phyloP scores from a whole-genome alignment of 2,329 filamentous ascomycete genomes.

The Cercospora canescens region DNA sequence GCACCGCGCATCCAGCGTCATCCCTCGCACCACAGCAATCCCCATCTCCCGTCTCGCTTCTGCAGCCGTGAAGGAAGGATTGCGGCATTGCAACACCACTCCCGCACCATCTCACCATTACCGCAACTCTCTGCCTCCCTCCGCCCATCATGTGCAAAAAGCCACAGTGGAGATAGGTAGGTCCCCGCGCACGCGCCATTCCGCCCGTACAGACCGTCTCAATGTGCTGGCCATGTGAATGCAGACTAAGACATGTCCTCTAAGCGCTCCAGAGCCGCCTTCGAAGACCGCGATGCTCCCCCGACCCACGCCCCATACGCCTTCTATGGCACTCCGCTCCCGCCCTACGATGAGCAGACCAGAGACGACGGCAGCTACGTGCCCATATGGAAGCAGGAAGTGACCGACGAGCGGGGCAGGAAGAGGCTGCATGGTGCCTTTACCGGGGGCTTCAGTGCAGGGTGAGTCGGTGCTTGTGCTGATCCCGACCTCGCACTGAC shows the following conservation, averaged over 20 bases:
- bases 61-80: not conserved
- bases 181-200: constrained; percentile 5
- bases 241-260: constrained; percentile 60
- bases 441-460: constrained; percentile 93
- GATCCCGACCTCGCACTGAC: not conserved
- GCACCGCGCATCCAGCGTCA: not conserved
- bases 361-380: constrained; percentile 91
- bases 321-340: constrained; percentile 81
- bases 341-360: constrained; percentile 70
- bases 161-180: constrained; percentile 16
- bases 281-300: constrained; percentile 65
- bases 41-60: not conserved
- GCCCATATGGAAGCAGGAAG: constrained; percentile 97
- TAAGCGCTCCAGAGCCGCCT: constrained; percentile 77
- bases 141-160: constrained; percentile 7
- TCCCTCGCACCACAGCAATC: not conserved
- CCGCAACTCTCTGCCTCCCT: not conserved
- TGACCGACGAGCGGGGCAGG: constrained; percentile 85
- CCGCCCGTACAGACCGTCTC: constrained; percentile 24
- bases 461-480: constrained; percentile 57
- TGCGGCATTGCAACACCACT: not conserved
- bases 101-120: constrained; percentile 6
- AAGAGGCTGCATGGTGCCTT: constrained; percentile 95
- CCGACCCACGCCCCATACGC: constrained; percentile 70
- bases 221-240: constrained; percentile 30